Evolutionary conservation across 257 asterid species (phyloP), one percentile per base, ranked within the genome.

Genomic region (Solanum bukasovii): DNA sequence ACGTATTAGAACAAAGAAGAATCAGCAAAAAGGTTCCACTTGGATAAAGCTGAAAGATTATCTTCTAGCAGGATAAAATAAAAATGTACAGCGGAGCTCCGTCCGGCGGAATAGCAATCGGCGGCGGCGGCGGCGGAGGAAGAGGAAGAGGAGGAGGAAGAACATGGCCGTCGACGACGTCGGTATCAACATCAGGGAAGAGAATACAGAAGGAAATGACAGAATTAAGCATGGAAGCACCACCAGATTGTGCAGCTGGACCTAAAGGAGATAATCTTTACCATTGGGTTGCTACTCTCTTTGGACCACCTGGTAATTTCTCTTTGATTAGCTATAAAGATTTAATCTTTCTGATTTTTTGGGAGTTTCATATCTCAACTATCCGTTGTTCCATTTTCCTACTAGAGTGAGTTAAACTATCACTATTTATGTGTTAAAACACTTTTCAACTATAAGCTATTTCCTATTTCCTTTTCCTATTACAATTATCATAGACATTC

Each of bases 221-320:
- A 83, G 99, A 95, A 90, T 92, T 95, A 88, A 93, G 93, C 89
- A 70, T 74, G 87, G 96, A 95, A 13, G 98, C 99, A 49, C 99
- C 98, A 9, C 98, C 95, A 23, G 94, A 95, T 88, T 96, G 98
- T 90, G 93, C 96, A 82, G 99, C 99, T 56, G 98, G 99, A 38
- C 99, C 99, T 85, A 96, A 95, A 91, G 99, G 98, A 85, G 99
- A 97, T 91, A 97, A 97, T 94, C 98, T 97, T 88, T 97, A 95
- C 93, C 95, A 97, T 88, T 97, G 99, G 99, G 98, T 96, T 61
- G 98, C 98, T 89, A 94, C 98, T 44, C 92, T 96, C 91, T 89
- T 96, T 29, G 99, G 99, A 5, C 98, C 99, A 16, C 89, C 92
- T 9, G 99, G 99, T 92, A 5, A 71, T 35, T 27, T 4, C 68